These are phyloP conservation scores for Eutypella sp. DNA, from an alignment of 2,329 filamentous ascomycete species.

Conservation along the genomic window DNA sequence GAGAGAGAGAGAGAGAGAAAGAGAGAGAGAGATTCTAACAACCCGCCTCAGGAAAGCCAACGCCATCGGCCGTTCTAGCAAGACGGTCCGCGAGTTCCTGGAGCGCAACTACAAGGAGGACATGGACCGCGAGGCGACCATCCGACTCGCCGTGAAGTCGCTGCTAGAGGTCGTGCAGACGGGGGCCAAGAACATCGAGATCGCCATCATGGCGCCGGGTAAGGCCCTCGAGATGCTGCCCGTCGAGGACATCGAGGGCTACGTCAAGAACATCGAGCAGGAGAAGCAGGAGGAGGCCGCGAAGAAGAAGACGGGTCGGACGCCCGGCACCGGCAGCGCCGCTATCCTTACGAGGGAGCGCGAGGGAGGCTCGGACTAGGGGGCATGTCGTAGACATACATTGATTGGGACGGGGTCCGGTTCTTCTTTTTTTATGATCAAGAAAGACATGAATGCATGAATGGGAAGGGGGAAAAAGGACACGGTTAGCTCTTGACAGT, in stretches of 20 bases:
- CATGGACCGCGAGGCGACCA: slow-evolving; percentile 94
- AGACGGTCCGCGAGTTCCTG: slow-evolving; percentile 97
- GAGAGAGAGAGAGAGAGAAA: background rate
- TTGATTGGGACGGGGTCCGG: no score
- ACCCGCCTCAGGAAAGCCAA: slow-evolving; percentile 80
- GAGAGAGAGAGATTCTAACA: background rate
- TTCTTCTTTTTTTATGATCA: no score
- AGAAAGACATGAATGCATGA: no score
- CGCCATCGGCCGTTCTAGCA: slow-evolving; percentile 95
- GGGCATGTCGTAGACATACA: background rate
- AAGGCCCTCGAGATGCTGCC: slow-evolving; percentile 90
- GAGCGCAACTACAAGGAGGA: slow-evolving; percentile 98
- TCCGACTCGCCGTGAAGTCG: slow-evolving; percentile 96
- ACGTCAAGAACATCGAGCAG: slow-evolving; percentile 97
- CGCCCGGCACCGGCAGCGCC: slow-evolving; percentile 63
- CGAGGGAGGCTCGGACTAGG: slow-evolving; percentile 28
- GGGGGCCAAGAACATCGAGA: slow-evolving; percentile 99
- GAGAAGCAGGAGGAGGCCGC: slow-evolving; percentile 99
- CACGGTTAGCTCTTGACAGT: no score
- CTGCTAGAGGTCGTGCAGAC: slow-evolving; percentile 97
- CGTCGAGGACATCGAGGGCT: slow-evolving; percentile 91
- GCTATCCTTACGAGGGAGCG: slow-evolving; percentile 66
- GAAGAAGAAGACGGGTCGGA: slow-evolving; percentile 85
- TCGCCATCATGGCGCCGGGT: slow-evolving; percentile 93
- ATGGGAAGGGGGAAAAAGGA: no score